A percentile compares a stretch with the other conserved stretches of the same genome.
Conservation (phyloP, 2,329 filamentous ascomycete species). For the Zymoseptoria crescenta region DNA sequence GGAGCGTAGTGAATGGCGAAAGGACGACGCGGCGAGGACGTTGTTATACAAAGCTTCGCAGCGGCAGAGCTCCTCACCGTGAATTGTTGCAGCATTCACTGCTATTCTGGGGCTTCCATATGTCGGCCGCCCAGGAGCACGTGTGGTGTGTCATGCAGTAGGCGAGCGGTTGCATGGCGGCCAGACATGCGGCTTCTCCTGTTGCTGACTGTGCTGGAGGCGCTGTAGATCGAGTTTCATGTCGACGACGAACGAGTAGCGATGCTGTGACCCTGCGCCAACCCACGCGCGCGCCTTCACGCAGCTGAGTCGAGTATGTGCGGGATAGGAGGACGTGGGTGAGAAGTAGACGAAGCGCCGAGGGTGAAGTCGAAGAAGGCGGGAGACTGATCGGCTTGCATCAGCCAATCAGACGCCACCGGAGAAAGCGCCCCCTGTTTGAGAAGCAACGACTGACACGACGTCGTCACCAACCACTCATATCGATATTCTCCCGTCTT, state of each 20-base stretch:
- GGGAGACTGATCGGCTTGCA: neutral
- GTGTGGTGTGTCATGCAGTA: slow-evolving; percentile 11
- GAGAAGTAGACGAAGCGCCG: neutral
- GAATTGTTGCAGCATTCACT: neutral
- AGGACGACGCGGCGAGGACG: neutral
- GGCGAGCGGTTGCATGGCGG: slow-evolving; percentile 9
- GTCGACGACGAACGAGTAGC: neutral
- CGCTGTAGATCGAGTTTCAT: neutral
- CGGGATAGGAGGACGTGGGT: neutral
- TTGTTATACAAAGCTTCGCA: neutral
- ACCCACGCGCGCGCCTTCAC: neutral
- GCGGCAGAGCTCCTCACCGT: neutral
- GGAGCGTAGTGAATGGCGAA: neutral
- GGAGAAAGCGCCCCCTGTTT: neutral
- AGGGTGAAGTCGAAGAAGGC: neutral
- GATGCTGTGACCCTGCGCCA: neutral
- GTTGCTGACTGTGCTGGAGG: neutral
- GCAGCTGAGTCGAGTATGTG: neutral
- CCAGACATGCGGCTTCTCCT: slow-evolving; percentile 8
- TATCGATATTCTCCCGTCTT: no score
- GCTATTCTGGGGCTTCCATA: neutral
- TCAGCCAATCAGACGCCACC: neutral
- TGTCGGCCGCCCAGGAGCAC: slow-evolving; percentile 4
- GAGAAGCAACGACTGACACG: neutral
- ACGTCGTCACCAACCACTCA: neutral